Conservation (phyloP, 225 moss, liverwort and hornwort species). For the Sphagnum tenellum region DNA sequence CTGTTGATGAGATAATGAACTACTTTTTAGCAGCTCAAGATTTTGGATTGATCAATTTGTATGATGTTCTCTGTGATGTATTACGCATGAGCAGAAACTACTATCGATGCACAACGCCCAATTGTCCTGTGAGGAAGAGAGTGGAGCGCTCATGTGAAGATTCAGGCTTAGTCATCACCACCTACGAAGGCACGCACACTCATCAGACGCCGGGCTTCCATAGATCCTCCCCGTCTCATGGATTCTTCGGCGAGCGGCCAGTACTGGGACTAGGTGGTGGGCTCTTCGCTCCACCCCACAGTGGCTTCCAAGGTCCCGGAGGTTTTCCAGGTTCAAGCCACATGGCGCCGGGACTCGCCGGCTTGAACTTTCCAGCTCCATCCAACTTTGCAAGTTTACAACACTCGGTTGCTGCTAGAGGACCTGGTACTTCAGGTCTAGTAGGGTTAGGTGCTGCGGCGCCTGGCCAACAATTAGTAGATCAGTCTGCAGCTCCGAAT, state of each 20-base stretch:
- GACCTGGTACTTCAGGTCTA: slow-evolving; percentile 5
- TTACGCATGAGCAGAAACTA: slow-evolving; percentile 30
- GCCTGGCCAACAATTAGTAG: not conserved
- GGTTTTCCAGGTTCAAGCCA: slow-evolving; percentile 14
- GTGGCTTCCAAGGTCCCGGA: slow-evolving; percentile 12
- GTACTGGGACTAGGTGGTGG: slow-evolving; percentile 27
- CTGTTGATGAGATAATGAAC: too few relatives aligned
- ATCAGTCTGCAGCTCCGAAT: not conserved
- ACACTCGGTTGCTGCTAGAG: slow-evolving; percentile 31
- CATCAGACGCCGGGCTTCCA: slow-evolving; percentile 55
- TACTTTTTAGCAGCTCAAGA: too few relatives aligned
- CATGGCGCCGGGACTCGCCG: too few relatives aligned
- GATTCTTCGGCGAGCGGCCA: slow-evolving; percentile 38
- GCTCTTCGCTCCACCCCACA: slow-evolving; percentile 24
- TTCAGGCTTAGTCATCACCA: slow-evolving; percentile 46
- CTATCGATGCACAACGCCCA: slow-evolving; percentile 52
- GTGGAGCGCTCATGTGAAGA: slow-evolving; percentile 53
- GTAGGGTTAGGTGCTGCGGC: not conserved
- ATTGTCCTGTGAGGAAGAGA: slow-evolving; percentile 44
- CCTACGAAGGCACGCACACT: slow-evolving; percentile 53
- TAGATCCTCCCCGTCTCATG: slow-evolving; percentile 10
- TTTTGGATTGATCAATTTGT: too few relatives aligned
- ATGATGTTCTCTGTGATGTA: too few relatives aligned
- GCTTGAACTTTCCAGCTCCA: slow-evolving; percentile 27
- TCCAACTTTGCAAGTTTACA: slow-evolving; percentile 38